Evolutionary conservation across 176 grass and related monocot species (phyloP).

Genomic region (Paspalum notatum): DNA sequence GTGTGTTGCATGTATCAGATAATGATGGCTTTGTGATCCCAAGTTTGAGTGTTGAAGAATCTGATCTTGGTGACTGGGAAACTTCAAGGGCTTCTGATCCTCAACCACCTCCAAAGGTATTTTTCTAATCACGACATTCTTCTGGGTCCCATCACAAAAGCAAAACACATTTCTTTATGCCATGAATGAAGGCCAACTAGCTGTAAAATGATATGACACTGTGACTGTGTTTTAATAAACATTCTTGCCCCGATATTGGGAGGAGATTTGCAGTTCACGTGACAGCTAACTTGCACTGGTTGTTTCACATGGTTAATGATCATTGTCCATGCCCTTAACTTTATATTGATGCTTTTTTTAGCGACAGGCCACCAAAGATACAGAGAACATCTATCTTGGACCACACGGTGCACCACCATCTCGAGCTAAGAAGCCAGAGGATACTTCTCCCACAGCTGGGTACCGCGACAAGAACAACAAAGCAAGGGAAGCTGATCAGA

Average conservation of each 20-base stretch:
- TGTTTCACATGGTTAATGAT: conserved; percentile 9
- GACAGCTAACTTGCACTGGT: not conserved
- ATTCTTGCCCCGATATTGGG: not conserved
- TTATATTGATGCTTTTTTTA: not conserved
- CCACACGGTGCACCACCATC: conserved; percentile 82
- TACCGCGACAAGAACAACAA: conserved; percentile 67
- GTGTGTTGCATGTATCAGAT: conserved; percentile 52
- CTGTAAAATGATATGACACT: conserved; percentile 7
- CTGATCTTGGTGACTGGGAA: conserved; percentile 69
- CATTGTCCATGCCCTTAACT: conserved; percentile 1
- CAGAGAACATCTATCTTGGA: conserved; percentile 83
- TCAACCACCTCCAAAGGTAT: conserved; percentile 67
- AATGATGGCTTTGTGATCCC: conserved; percentile 95
- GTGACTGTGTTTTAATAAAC: conserved; percentile 24
- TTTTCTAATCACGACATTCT: conserved; percentile 19
- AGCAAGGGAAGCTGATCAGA: conserved; percentile 60
- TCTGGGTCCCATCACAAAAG: conserved; percentile 9
- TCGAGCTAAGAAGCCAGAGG: conserved; percentile 70
- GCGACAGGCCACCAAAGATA: conserved; percentile 59
- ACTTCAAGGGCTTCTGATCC: conserved; percentile 50
- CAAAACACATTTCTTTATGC: conserved; percentile 32
- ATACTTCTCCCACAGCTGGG: conserved; percentile 33
- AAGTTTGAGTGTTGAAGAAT: conserved; percentile 69
- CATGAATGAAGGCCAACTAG: not conserved
- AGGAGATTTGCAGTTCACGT: not conserved